These are phyloP conservation scores for Epicoccum nigrum DNA, from an alignment of 2,329 filamentous ascomycete genomes.

Conservation along the genomic window DNA sequence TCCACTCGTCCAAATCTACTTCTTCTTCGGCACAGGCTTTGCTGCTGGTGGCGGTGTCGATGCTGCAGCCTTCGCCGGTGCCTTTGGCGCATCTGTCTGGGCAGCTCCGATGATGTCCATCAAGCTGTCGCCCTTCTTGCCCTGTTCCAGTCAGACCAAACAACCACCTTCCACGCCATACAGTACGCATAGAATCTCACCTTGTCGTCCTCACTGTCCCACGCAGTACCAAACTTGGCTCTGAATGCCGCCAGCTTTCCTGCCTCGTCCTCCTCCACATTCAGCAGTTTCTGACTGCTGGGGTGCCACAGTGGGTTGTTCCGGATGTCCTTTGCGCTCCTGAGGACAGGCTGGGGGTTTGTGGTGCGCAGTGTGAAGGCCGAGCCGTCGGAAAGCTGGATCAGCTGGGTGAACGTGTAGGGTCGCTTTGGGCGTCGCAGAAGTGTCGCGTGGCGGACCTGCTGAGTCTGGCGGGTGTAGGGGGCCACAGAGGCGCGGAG, in stretches of 20 bases:
- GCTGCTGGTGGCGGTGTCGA: constrained; percentile 21
- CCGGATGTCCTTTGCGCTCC: constrained; percentile 78
- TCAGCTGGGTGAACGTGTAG: constrained; percentile 96
- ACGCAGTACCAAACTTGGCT: constrained; percentile 79
- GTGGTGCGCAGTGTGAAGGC: constrained; percentile 82
- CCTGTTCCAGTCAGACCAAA: constrained; percentile 11
- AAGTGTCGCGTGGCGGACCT: constrained; percentile 82
- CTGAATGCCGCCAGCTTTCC: constrained; percentile 87
- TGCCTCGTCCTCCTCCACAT: constrained; percentile 94
- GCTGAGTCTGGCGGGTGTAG: constrained; percentile 42
- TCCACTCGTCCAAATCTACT: neutral
- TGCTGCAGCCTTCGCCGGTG: constrained; percentile 15
- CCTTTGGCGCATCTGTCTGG: constrained; percentile 23
- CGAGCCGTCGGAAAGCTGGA: constrained; percentile 89
- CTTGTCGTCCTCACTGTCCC: constrained; percentile 62
- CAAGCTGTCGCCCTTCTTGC: constrained; percentile 34
- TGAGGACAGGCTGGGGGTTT: constrained; percentile 68
- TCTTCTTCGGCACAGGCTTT: constrained; percentile 18
- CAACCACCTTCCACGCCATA: too few relatives aligned
- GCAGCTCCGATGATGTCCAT: constrained; percentile 42
- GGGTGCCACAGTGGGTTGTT: constrained; percentile 95
- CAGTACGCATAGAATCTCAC: neutral
- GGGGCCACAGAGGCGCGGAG: constrained; percentile 36
- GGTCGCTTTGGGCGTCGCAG: constrained; percentile 87
- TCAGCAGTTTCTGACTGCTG: constrained; percentile 76